Evolutionary conservation across 768 basidiomycete species (phyloP).

Genomic region (Neoboletus magnificus): DNA sequence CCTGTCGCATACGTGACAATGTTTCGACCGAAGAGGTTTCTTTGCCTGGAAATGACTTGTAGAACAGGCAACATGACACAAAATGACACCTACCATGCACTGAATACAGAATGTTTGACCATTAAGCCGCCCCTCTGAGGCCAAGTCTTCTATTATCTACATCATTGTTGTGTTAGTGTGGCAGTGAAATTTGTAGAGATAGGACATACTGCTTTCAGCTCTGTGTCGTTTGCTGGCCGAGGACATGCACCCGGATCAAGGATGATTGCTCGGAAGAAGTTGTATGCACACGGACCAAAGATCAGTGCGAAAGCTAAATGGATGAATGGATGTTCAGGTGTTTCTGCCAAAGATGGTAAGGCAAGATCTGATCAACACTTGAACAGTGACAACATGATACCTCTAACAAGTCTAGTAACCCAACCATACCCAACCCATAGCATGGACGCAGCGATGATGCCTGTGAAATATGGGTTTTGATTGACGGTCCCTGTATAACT

Average conservation of each 20-base stretch:
- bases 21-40: conserved; percentile 91
- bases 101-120: conserved; percentile 96
- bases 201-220: conserved; percentile 74
- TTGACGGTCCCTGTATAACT: conserved; percentile 81
- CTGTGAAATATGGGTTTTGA: conserved; percentile 88
- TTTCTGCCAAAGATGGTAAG: conserved; percentile 45
- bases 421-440: conserved; percentile 86
- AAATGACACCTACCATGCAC: conserved; percentile 67
- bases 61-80: neutral
- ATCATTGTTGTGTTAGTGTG: neutral
- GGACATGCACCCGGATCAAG: conserved; percentile 90
- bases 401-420: conserved; percentile 70
- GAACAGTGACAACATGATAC: conserved; percentile 38
- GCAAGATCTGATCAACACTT: neutral
- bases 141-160: conserved; percentile 87
- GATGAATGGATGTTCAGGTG: conserved; percentile 68
- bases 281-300: conserved; percentile 74
- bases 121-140: conserved; percentile 83
- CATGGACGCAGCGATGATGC: conserved; percentile 83
- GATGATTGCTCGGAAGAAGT: conserved; percentile 86
- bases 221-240: conserved; percentile 74
- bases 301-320: conserved; percentile 72
- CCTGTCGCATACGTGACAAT: conserved; percentile 87
- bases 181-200: neutral
- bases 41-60: conserved; percentile 49